Evolutionary conservation across 768 basidiomycete genomes (phyloP).

Genomic region (Pisolithus sp.): DNA sequence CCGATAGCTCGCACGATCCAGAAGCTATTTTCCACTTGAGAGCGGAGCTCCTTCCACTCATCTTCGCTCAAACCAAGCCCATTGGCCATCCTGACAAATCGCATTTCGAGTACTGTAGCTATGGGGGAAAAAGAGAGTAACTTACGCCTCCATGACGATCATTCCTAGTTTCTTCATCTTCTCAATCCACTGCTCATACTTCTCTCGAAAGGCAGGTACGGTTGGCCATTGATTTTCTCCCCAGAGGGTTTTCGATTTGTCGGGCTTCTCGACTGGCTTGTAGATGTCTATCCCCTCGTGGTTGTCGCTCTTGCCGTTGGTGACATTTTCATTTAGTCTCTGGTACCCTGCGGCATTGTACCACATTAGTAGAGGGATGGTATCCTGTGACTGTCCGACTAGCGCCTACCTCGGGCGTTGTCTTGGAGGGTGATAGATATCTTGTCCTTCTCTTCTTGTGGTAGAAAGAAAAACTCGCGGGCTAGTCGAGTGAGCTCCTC

Average conservation of each 20-base stretch:
- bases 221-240: conserved; percentile 86
- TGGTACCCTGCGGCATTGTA: conserved; percentile 56
- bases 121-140: conserved; percentile 2
- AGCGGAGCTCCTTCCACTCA: conserved; percentile 66
- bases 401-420: conserved; percentile 59
- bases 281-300: conserved; percentile 86
- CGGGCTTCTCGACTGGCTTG: conserved; percentile 60
- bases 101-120: not conserved
- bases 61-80: conserved; percentile 67
- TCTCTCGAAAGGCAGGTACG: conserved; percentile 49
- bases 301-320: conserved; percentile 76
- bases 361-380: not conserved
- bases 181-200: conserved; percentile 68
- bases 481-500: conserved; percentile 61
- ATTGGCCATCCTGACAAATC: conserved; percentile 58
- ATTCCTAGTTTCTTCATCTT: conserved; percentile 83
- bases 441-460: conserved; percentile 73
- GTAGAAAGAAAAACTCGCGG: conserved; percentile 63
- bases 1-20: conserved; percentile 88
- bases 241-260: conserved; percentile 67
- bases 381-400: not conserved
- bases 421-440: conserved; percentile 67
- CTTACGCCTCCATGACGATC: conserved; percentile 82
- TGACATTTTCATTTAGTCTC: conserved; percentile 77
- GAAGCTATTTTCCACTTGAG: conserved; percentile 75